Base-by-base conservation (phyloP, 805 yeast species). In the Blastobotrys peoriensis region DNA sequence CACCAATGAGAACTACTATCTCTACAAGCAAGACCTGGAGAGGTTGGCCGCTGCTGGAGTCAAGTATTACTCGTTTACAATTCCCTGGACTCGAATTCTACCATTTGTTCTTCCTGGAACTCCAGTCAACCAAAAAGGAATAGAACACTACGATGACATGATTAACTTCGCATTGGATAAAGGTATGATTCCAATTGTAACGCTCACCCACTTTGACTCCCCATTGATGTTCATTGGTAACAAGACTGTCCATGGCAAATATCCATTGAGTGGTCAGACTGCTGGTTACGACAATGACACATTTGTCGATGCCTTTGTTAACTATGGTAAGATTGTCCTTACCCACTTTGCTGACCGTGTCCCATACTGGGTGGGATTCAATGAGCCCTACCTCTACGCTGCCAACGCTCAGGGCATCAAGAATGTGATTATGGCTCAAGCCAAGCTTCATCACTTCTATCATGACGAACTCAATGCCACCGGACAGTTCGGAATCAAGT, bases 31-130 rank as follows among this genome's bases (percentile, higher is more conserved):
- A 49, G 69, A 65, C 43, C 53, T 58, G 37, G 57, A 55, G 18
- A 51, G 67, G 20, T 39, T 64, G 43, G 63, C 62, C 25, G 62
- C 65, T 18, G 53, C 63, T 34, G 69, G 67, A 4, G 61, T 57
- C 23, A 60, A 60, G 25, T 38, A 53, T 38, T 65, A 65, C 49
- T 62, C 67, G 4, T 53, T 65, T 48, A 47, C 64, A 5, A 59
- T 65, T 39, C 61, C 68, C 3, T 65, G 68, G 68, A 50, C 65
- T 8, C 53, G 69, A 45, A 62, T 65, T 15, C 49, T 63, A 27
- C 69, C 68, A 3, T 59, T 59, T 40, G 63, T 55, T 19, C 39
- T 37, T n/a, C 30, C 30, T 25, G 34, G 38, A 20, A 56, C 53
- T 3, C 42, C 44, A 4, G 45, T 54, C 27, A 56, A 54, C 21